A percentile compares a stretch with the other conserved stretches of the same genome.
Conservation (phyloP, 169 alveolate species). For the Plasmodium relictum region DNA sequence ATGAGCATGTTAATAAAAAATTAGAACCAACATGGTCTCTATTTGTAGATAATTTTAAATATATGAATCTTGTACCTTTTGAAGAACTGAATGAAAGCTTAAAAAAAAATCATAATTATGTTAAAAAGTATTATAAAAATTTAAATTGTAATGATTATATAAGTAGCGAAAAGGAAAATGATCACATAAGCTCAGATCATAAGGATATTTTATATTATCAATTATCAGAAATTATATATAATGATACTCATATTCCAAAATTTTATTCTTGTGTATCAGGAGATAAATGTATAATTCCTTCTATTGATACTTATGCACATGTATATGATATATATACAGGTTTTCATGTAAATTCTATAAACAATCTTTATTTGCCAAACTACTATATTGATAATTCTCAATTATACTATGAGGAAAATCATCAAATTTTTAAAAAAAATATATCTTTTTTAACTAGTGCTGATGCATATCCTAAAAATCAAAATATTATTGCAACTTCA, state of each 20-base stretch:
- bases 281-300: conserved; percentile 75
- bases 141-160: conserved; percentile 12
- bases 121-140: conserved; percentile 22
- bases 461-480: conserved; percentile 75
- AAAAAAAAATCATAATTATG: conserved; percentile 43
- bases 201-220: conserved; percentile 10
- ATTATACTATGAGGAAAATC: conserved; percentile 6
- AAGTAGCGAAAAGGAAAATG: conserved; percentile 1
- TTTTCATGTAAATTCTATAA: conserved; percentile 71
- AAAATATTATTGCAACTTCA: conserved; percentile 76
- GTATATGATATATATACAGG: conserved; percentile 78
- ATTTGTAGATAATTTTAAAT: conserved; percentile 50
- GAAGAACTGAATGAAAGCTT: conserved; percentile 49
- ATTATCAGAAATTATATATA: conserved; percentile 60
- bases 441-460: conserved; percentile 76
- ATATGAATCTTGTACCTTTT: conserved; percentile 66
- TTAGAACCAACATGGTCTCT: conserved; percentile 71
- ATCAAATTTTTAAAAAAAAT: conserved; percentile 5
- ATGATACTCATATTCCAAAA: conserved; percentile 57
- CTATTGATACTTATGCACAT: conserved; percentile 76
- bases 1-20: conserved; percentile 73
- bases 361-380: conserved; percentile 71
- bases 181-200: background rate
- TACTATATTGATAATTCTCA: conserved; percentile 31
- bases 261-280: conserved; percentile 77